Evolutionary conservation across 306 rosid genomes (phyloP).

Genomic region (Castanopsis chinensis): DNA sequence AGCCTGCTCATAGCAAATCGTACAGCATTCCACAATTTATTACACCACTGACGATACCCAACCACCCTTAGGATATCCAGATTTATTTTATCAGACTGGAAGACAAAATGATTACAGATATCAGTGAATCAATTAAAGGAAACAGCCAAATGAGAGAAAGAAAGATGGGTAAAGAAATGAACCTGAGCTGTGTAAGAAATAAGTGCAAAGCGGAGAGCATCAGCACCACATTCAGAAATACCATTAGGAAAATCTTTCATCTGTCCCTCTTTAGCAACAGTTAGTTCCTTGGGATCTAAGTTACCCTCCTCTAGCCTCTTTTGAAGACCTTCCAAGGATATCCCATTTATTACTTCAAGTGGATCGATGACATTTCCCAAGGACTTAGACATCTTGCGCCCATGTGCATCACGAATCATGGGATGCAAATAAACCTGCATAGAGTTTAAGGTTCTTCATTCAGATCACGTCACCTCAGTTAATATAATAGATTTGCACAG

Average conservation of each 20-base stretch:
- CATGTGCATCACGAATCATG: constrained; percentile 99
- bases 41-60: constrained; percentile 97
- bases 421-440: constrained; percentile 92
- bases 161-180: constrained; percentile 13
- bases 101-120: constrained; percentile 15
- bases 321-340: constrained; percentile 75
- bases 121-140: constrained; percentile 1
- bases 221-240: constrained; percentile 91
- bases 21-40: constrained; percentile 90
- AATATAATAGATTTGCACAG: not conserved
- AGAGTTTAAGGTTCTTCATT: constrained; percentile 12
- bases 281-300: constrained; percentile 82
- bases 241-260: constrained; percentile 89
- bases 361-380: constrained; percentile 98
- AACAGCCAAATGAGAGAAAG: not conserved
- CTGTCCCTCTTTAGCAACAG: constrained; percentile 78
- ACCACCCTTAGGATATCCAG: constrained; percentile 93
- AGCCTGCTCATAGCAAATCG: constrained; percentile 94
- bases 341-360: constrained; percentile 82
- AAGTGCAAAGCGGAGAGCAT: constrained; percentile 93
- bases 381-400: constrained; percentile 97
- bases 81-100: constrained; percentile 95
- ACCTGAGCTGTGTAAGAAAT: constrained; percentile 97
- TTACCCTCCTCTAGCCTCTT: constrained; percentile 85
- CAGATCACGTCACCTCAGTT: not conserved